Conservation (phyloP, 805 yeast species). For the Candida michaelii region DNA sequence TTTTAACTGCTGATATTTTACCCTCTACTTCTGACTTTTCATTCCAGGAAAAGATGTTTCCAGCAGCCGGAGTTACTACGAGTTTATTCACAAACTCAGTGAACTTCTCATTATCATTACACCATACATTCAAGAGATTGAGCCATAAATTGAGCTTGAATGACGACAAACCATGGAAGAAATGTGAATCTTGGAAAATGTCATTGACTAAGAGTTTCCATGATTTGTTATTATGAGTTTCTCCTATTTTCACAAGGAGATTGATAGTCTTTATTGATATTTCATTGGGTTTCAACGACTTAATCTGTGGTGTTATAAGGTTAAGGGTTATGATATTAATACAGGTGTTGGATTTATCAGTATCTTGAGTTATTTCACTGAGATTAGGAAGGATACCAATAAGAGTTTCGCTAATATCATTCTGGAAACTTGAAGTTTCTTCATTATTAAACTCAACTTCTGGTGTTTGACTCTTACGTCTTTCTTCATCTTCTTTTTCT, state of each 20-base stretch:
- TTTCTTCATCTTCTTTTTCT: conserved; percentile 1
- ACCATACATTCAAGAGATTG: conserved; percentile 60
- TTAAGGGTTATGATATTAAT: conserved; percentile 55
- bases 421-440: conserved; percentile 30
- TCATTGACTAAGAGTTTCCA: conserved; percentile 73
- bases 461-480: no score
- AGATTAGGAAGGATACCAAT: conserved; percentile 35
- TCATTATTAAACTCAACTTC: conserved; percentile 5
- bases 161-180: conserved; percentile 42
- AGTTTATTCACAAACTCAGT: conserved; percentile 15
- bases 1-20: conserved; percentile 53
- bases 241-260: conserved; percentile 42
- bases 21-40: conserved; percentile 59
- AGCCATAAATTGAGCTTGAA: conserved; percentile 47
- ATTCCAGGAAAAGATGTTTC: conserved; percentile 68
- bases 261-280: conserved; percentile 43
- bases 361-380: conserved; percentile 48
- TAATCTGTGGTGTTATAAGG: conserved; percentile 53
- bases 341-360: conserved; percentile 56
- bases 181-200: conserved; percentile 56
- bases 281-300: conserved; percentile 38
- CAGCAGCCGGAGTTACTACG: conserved; percentile 15
- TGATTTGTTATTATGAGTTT: conserved; percentile 39
- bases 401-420: conserved; percentile 43
- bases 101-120: conserved; percentile 59